Evolutionary conservation across 2,329 filamentous ascomycete species (phyloP), one percentile per base, ranked within the genome.

Genomic region (Cladosporium sphaerospermum): DNA sequence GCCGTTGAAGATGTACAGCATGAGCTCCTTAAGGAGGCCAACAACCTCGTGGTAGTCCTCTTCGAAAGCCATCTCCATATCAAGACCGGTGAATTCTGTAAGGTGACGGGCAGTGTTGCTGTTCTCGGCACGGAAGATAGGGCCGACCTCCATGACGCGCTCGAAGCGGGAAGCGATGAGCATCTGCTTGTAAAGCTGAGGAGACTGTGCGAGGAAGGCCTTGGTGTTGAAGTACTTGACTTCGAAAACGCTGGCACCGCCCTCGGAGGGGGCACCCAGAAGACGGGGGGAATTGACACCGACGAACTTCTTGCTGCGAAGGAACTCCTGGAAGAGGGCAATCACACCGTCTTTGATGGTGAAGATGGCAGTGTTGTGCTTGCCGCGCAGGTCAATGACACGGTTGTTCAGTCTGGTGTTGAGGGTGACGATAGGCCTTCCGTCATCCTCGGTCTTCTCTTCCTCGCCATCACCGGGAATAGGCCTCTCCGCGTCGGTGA

Each of bases 221-320:
- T 86, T 82, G 65, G 86, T 82, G 61, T 86, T 88, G 70, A 97
- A 97, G 74, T 97, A 97, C 41, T 85, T 84, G 62, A 97, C 77
- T 62, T 85, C 80, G 71, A 99, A 97, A 39, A 97, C 92, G 67
- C 92, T 95, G 61, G 84, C 84, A 59, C 93, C 93, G 64, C 93
- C 92, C 74, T 99, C 93, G 3, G 89, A 93, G 4, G 93, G 88
- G 11, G 92, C 87, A 46, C 86, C 91, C 52, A 95, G 88, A 41
- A 99, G 78, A 69, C 90, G 92, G 9, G 93, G 90, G 2, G 91
- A 88, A 69, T 96, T 89, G 65, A 96, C 90, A 69, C 88, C 82
- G 59, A 85, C 83, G 70, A 96, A 95, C 51, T 83, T 81, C 55
- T 81, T 81, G 59, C 80, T 77, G 56, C 85, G 78, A 61, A 96